Percentiles rank a stretch among this genome's conserved stretches.
Conservation (phyloP, 2,329 filamentous ascomycete genomes). For the Cladophialophora psammophila region DNA sequence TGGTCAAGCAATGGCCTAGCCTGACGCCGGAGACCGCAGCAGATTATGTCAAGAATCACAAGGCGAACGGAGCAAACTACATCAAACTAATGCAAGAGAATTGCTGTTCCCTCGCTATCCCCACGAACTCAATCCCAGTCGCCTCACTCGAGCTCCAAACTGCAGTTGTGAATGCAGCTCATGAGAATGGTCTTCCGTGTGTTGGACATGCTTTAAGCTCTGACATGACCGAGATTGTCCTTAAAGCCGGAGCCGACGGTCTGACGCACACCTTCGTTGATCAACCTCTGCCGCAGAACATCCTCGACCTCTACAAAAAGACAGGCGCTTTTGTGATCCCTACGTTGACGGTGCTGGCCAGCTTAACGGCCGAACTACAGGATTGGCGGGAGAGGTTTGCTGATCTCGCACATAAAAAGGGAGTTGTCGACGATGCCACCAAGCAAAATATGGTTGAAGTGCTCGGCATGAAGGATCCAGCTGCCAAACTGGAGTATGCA, state of each 20-base stretch:
- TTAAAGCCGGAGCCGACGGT: constrained; percentile 40
- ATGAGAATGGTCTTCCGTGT: constrained; percentile 31
- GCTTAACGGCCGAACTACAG: constrained; percentile 37
- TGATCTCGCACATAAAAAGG: constrained; percentile 37
- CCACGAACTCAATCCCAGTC: constrained; percentile 40
- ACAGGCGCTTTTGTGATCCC: constrained; percentile 41
- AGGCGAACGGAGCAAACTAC: constrained; percentile 39
- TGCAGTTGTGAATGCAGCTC: constrained; percentile 38
- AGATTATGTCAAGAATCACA: constrained; percentile 37
- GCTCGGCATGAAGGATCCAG: constrained; percentile 39
- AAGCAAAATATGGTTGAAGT: constrained; percentile 42
- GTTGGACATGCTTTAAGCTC: constrained; percentile 38
- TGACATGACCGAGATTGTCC: constrained; percentile 39
- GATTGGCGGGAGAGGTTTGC: constrained; percentile 37
- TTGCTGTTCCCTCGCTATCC: constrained; percentile 39
- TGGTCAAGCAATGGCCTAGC: constrained; percentile 58
- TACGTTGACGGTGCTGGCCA: constrained; percentile 34
- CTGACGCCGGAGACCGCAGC: constrained; percentile 53
- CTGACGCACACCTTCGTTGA: constrained; percentile 42
- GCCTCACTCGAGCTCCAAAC: constrained; percentile 50
- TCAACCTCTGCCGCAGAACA: constrained; percentile 36
- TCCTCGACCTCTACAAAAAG: constrained; percentile 38
- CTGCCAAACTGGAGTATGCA: constrained; percentile 37
- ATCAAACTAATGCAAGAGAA: constrained; percentile 43
- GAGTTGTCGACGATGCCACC: constrained; percentile 40